Percentiles rank a stretch among this genome's conserved stretches.
Conservation (phyloP, 164 flowering plant species). For the Berberis vulgaris region DNA sequence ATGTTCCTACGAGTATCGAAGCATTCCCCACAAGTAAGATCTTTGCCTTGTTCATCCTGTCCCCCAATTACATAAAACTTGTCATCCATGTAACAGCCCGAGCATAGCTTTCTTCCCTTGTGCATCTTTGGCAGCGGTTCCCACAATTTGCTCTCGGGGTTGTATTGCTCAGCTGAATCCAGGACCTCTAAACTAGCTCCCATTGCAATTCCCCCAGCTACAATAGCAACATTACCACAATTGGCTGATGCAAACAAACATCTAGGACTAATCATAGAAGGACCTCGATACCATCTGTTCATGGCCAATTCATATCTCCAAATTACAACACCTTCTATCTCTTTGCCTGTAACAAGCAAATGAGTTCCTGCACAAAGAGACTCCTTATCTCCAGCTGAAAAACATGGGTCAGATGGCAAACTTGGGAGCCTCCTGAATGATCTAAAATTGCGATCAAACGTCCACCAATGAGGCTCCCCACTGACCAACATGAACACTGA, state of each 20-base stretch:
- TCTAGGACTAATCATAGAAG: slow-evolving; percentile 56
- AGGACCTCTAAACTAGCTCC: slow-evolving; percentile 21
- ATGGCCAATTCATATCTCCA: slow-evolving; percentile 61
- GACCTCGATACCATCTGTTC: slow-evolving; percentile 62
- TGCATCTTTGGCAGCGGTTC: slow-evolving; percentile 51
- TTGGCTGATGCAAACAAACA: slow-evolving; percentile 77
- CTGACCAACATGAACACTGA: slow-evolving; percentile 54
- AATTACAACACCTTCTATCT: slow-evolving; percentile 40
- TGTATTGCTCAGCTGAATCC: slow-evolving; percentile 55
- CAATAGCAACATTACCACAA: slow-evolving; percentile 48
- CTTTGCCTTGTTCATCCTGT: slow-evolving; percentile 22
- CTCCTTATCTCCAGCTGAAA: slow-evolving; percentile 58
- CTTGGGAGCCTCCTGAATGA: slow-evolving; percentile 44
- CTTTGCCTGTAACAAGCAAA: slow-evolving; percentile 65
- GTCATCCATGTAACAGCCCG: slow-evolving; percentile 69
- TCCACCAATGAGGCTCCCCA: slow-evolving; percentile 61
- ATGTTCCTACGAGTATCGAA: slow-evolving; percentile 34
- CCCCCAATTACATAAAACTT: slow-evolving; percentile 82
- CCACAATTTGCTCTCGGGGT: slow-evolving; percentile 47
- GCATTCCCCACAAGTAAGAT: slow-evolving; percentile 58
- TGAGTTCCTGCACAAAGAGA: slow-evolving; percentile 71
- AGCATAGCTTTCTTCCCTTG: slow-evolving; percentile 37
- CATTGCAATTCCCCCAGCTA: slow-evolving; percentile 62
- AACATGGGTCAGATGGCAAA: slow-evolving; percentile 48
- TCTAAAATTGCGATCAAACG: slow-evolving; percentile 37